Conservation (phyloP, 176 grass and related monocot species). For the Microstegium vimineum region DNA sequence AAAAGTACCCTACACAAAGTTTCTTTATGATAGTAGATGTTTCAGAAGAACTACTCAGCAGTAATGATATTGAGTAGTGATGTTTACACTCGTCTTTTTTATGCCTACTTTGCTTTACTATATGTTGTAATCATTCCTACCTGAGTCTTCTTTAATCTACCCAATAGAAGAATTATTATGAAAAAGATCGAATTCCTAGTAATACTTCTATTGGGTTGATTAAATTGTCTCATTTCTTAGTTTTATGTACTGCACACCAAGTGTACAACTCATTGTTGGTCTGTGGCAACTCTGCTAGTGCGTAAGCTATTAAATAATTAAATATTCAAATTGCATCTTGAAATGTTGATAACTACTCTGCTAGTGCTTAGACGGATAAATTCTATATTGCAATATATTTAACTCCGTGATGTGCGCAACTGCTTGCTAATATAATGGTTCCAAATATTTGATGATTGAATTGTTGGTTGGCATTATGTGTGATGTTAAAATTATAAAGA, state of each 20-base stretch:
- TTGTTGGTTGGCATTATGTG: neutral
- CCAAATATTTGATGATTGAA: neutral
- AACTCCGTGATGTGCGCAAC: neutral
- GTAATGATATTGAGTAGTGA: neutral
- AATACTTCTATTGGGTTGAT: neutral
- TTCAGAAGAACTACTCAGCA: neutral
- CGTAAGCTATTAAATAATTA: neutral
- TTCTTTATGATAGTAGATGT: neutral
- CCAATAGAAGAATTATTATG: neutral
- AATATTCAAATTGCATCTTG: neutral
- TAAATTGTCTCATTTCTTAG: neutral
- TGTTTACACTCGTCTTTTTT: neutral
- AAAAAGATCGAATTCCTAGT: neutral
- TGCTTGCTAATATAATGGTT: constrained; percentile 3
- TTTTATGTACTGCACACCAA: too few relatives aligned
- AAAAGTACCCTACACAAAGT: neutral
- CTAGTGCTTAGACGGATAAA: neutral
- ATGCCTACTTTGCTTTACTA: neutral
- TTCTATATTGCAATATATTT: neutral
- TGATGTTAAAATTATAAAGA: neutral
- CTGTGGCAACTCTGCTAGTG: too few relatives aligned
- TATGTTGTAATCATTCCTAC: neutral
- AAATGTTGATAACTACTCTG: neutral
- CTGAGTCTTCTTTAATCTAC: neutral
- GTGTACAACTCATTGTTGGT: neutral